These are phyloP conservation scores for Nannizziopsis barbatae DNA, from an alignment of 2,329 filamentous ascomycete genomes.

Conservation along the genomic window DNA sequence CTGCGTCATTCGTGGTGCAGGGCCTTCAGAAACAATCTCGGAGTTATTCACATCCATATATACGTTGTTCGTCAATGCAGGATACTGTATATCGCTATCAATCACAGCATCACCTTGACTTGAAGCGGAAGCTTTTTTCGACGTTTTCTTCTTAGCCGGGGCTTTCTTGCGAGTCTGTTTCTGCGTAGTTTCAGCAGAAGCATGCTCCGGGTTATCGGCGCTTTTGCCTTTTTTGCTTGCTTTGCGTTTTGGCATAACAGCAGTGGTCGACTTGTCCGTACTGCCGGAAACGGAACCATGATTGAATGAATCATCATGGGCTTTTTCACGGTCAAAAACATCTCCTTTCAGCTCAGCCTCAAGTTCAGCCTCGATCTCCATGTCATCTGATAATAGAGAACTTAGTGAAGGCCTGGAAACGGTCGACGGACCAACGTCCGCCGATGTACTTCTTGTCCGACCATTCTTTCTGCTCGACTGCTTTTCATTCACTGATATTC, in stretches of 20 bases:
- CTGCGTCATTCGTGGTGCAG: not conserved
- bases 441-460: constrained; percentile 31
- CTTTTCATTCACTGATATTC: constrained; percentile 3
- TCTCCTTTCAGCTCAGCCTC: constrained; percentile 50
- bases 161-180: constrained; percentile 2
- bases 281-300: not conserved
- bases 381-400: constrained; percentile 46
- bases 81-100: not conserved
- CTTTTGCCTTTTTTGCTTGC: constrained; percentile 10
- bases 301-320: not conserved
- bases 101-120: not conserved
- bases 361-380: constrained; percentile 55
- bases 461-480: constrained; percentile 36
- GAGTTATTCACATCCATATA: not conserved
- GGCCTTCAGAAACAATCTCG: not conserved
- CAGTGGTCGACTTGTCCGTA: not conserved
- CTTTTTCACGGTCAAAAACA: not conserved
- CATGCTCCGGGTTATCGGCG: constrained; percentile 11
- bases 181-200: constrained; percentile 6
- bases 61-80: not conserved
- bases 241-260: not conserved
- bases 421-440: constrained; percentile 39
- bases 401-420: constrained; percentile 39
- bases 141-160: constrained; percentile 3
- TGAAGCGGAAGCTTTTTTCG: not conserved